Percentiles rank a stretch among this genome's conserved stretches.
phyloP scores from a whole-genome alignment of 495 filamentous ascomycete genomes.

The Daldinia bambusicola region DNA sequence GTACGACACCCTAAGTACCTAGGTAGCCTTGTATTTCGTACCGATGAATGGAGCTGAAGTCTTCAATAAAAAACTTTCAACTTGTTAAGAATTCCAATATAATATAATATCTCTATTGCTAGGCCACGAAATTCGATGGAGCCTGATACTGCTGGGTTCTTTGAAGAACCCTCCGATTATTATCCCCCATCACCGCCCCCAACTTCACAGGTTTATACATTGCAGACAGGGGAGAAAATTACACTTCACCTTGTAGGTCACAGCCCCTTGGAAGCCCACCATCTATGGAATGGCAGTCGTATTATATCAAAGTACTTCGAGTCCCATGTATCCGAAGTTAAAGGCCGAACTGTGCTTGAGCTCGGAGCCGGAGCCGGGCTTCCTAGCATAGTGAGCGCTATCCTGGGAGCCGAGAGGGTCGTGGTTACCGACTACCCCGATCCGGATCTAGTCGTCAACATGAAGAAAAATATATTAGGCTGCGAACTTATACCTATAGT shows the following conservation, averaged over 20 bases:
- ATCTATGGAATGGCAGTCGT: constrained; percentile 89
- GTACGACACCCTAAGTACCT: too few species aligned
- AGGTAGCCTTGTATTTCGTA: constrained; percentile 3
- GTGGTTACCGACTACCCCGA: constrained; percentile 94
- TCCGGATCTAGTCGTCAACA: constrained; percentile 77
- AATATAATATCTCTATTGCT: not conserved
- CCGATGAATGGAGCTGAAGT: not conserved
- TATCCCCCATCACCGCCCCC: constrained; percentile 75
- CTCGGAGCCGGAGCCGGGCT: constrained; percentile 91
- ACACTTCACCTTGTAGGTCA: constrained; percentile 85
- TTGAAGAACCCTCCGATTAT: constrained; percentile 81
- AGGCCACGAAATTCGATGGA: constrained; percentile 27
- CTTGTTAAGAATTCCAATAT: not conserved
- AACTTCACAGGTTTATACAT: constrained; percentile 73
- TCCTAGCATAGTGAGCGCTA: constrained; percentile 78
- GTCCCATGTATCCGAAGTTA: constrained; percentile 66
- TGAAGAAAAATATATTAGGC: constrained; percentile 74
- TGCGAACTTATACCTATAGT: constrained; percentile 46
- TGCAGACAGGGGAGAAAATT: constrained; percentile 72
- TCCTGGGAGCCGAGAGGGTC: constrained; percentile 72
- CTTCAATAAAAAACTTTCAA: not conserved
- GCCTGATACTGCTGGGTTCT: constrained; percentile 64
- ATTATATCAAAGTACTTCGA: constrained; percentile 82
- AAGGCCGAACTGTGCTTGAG: constrained; percentile 76
- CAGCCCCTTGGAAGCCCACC: constrained; percentile 90